These are phyloP conservation scores for Hemisphaericaspora xylofermentans DNA, from an alignment of 1,139 yeast genomes.

Conservation along the genomic window DNA sequence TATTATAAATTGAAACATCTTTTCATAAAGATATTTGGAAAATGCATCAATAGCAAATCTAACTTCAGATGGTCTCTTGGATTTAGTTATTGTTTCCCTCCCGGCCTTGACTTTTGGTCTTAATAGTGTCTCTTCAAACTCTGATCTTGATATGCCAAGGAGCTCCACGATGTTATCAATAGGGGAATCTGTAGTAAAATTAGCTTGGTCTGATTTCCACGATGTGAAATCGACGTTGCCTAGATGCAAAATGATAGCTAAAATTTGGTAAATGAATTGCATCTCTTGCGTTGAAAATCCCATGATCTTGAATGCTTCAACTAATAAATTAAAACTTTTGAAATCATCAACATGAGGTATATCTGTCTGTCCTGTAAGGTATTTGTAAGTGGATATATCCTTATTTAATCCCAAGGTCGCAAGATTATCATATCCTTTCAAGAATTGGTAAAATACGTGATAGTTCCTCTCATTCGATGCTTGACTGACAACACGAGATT, in stretches of 20 bases:
- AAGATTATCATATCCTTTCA: conserved; percentile 64
- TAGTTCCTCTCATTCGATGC: conserved; percentile 79
- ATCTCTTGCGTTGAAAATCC: conserved; percentile 63
- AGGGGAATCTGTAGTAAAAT: conserved; percentile 56
- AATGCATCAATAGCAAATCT: conserved; percentile 82
- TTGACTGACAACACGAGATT: conserved; percentile 88
- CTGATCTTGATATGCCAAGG: conserved; percentile 60
- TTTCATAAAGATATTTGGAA: conserved; percentile 84
- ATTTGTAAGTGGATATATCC: conserved; percentile 51
- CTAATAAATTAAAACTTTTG: conserved; percentile 59
- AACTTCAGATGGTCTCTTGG: conserved; percentile 79
- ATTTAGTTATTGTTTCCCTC: conserved; percentile 77
- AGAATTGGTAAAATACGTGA: conserved; percentile 86
- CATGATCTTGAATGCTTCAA: conserved; percentile 70
- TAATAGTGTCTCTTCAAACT: conserved; percentile 57
- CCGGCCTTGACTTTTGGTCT: conserved; percentile 92
- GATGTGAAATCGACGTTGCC: conserved; percentile 82
- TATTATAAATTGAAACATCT: conserved; percentile 76
- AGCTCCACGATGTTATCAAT: conserved; percentile 56
- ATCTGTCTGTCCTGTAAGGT: conserved; percentile 52
- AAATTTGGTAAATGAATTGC: conserved; percentile 57
- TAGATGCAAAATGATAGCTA: conserved; percentile 78
- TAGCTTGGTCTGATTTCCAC: conserved; percentile 78
- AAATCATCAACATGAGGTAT: conserved; percentile 76
- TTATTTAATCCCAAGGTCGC: conserved; percentile 47